Evolutionary conservation across 306 rosid species (phyloP).

Genomic region (Casuarina glauca): DNA sequence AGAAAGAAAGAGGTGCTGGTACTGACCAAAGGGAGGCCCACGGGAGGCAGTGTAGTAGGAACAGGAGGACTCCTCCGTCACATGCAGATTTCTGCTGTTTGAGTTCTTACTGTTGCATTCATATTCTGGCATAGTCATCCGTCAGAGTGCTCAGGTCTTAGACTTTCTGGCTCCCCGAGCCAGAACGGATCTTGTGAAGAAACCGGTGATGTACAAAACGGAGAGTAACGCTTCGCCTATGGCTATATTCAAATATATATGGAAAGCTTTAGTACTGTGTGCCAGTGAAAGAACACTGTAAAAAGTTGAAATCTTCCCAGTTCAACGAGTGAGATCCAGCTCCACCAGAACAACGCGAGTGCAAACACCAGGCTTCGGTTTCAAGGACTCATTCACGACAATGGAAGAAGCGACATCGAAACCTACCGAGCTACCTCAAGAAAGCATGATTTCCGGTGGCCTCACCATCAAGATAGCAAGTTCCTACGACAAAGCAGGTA

Average conservation of each 20-base stretch:
- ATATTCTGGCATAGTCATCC: constrained; percentile 35
- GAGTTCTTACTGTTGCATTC: constrained; percentile 42
- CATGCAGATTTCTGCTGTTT: constrained; percentile 13
- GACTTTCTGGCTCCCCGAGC: constrained; percentile 25
- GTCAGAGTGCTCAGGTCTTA: constrained; percentile 24
- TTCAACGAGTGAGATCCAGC: background rate
- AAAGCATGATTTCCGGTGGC: constrained; percentile 29
- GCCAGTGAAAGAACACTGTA: background rate
- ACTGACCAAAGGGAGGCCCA: constrained; percentile 6
- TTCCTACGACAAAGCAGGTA: constrained; percentile 28
- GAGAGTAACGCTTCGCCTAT: background rate
- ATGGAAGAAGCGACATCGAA: constrained; percentile 35
- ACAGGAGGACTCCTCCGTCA: background rate
- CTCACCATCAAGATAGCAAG: constrained; percentile 59
- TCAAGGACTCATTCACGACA: constrained; percentile 31
- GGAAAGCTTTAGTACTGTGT: background rate
- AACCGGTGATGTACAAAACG: background rate
- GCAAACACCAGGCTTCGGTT: background rate
- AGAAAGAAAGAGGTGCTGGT: background rate
- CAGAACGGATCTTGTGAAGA: constrained; percentile 23
- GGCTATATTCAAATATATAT: background rate
- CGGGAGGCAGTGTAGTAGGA: background rate
- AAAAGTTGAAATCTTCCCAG: background rate
- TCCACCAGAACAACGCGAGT: background rate
- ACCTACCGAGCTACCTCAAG: background rate